Percentiles rank a stretch among this genome's conserved stretches.
phyloP scores from a whole-genome alignment of 805 yeast species.

The Ogataea pilisensis region DNA sequence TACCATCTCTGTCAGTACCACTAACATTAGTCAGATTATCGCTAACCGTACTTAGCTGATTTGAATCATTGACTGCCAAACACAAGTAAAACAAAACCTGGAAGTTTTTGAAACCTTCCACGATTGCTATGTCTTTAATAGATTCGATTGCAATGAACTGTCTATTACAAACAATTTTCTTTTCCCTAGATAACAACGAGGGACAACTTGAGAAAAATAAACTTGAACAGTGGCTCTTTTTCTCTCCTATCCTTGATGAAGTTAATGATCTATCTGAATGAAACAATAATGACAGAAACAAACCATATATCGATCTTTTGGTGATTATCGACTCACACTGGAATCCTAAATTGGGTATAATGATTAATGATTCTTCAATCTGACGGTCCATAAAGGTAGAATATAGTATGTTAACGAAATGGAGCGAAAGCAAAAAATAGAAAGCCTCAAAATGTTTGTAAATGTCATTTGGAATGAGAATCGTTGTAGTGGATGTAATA shows the following conservation, averaged over 20 bases:
- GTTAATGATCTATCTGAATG: neutral
- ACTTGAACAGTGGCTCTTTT: neutral
- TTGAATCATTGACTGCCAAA: slow-evolving; percentile 43
- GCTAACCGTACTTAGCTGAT: neutral
- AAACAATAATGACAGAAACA: neutral
- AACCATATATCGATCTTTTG: slow-evolving; percentile 21
- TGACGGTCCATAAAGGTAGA: slow-evolving; percentile 28
- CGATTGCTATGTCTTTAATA: slow-evolving; percentile 62
- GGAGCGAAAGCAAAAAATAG: neutral
- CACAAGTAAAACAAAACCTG: slow-evolving; percentile 65
- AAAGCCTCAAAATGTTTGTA: neutral
- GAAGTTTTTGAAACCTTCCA: slow-evolving; percentile 70
- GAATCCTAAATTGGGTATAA: slow-evolving; percentile 45
- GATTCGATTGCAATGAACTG: slow-evolving; percentile 53
- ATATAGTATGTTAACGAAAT: slow-evolving; percentile 4
- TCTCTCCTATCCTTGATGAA: neutral
- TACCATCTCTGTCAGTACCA: slow-evolving; percentile 10
- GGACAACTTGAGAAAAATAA: neutral
- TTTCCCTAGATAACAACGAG: slow-evolving; percentile 1
- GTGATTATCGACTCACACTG: slow-evolving; percentile 36
- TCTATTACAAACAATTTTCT: slow-evolving; percentile 9
- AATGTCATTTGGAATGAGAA: neutral
- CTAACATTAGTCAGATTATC: neutral
- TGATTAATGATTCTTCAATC: slow-evolving; percentile 40
- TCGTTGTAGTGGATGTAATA: neutral